A percentile compares a stretch with the other conserved stretches of the same genome.
These are phyloP conservation scores for Aphanoascus verrucosus DNA, from an alignment of 2,329 filamentous ascomycete genomes.

Conservation along the genomic window DNA sequence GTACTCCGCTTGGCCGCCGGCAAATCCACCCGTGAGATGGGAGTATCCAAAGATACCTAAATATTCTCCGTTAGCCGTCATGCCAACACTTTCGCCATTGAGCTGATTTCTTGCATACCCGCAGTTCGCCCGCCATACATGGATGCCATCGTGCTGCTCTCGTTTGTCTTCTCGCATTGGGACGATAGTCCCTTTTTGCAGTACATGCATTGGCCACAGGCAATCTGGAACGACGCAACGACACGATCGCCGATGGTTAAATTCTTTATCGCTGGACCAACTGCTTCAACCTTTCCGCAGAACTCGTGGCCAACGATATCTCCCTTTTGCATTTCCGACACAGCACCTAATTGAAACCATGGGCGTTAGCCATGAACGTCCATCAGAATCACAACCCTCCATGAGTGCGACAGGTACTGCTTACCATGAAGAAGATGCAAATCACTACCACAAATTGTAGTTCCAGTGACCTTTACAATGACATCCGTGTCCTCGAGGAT, in stretches of 20 bases:
- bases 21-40: slow-evolving; percentile 72
- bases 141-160: slow-evolving; percentile 57
- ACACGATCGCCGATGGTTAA: slow-evolving; percentile 56
- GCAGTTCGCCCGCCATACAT: slow-evolving; percentile 72
- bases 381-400: background rate
- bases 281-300: slow-evolving; percentile 42
- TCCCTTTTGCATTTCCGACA: slow-evolving; percentile 51
- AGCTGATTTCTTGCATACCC: slow-evolving; percentile 36
- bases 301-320: slow-evolving; percentile 57
- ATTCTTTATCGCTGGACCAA: slow-evolving; percentile 46
- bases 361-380: slow-evolving; percentile 13
- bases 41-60: slow-evolving; percentile 58
- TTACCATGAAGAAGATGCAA: slow-evolving; percentile 42
- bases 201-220: slow-evolving; percentile 56
- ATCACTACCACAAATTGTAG: slow-evolving; percentile 52
- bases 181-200: slow-evolving; percentile 69
- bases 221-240: slow-evolving; percentile 79
- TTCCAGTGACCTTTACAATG: slow-evolving; percentile 65
- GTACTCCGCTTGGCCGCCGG: slow-evolving; percentile 79
- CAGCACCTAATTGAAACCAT: slow-evolving; percentile 21
- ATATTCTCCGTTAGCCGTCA: slow-evolving; percentile 13
- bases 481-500: slow-evolving; percentile 65
- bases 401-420: slow-evolving; percentile 13
- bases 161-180: slow-evolving; percentile 69
- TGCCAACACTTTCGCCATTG: background rate